Conservation (phyloP, 805 yeast species). For the Teunomyces atbi region DNA sequence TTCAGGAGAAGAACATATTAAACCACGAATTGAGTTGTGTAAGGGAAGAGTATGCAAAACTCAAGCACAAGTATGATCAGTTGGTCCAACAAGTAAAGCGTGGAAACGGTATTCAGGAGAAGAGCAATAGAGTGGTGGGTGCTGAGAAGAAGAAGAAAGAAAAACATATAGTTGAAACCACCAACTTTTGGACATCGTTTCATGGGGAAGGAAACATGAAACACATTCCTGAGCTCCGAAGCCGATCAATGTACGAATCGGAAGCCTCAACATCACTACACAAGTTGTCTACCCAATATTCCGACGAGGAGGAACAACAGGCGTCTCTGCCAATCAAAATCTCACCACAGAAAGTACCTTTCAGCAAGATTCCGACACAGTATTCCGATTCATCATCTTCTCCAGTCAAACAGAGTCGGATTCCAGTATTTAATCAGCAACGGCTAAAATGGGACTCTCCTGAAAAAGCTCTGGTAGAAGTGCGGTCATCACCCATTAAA, state of each 20-base stretch:
- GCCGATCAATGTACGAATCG: constrained; percentile 9
- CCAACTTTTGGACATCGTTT: constrained; percentile 7
- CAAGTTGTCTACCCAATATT: constrained; percentile 27
- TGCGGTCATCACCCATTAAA: neutral
- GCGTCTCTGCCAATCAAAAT: constrained; percentile 11
- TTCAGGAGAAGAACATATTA: neutral
- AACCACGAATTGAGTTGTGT: neutral
- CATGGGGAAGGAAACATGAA: constrained; percentile 4
- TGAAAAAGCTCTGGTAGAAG: constrained; percentile 6
- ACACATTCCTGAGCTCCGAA: constrained; percentile 10
- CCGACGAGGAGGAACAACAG: constrained; percentile 17
- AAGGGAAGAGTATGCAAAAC: neutral
- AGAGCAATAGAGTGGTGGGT: neutral
- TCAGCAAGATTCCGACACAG: neutral
- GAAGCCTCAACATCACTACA: constrained; percentile 15
- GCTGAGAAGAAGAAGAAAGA: neutral
- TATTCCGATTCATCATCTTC: constrained; percentile 1
- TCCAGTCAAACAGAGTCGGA: neutral
- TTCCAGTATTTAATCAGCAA: neutral
- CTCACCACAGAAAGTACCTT: constrained; percentile 8
- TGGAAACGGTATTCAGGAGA: no score
- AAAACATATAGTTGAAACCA: neutral
- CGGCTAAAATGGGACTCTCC: constrained; percentile 16
- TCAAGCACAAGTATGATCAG: neutral
- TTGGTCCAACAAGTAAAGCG: neutral